Percentiles rank a stretch among this genome's conserved stretches.
phyloP scores from a whole-genome alignment of 768 basidiomycete genomes.

The Megacollybia marginata region DNA sequence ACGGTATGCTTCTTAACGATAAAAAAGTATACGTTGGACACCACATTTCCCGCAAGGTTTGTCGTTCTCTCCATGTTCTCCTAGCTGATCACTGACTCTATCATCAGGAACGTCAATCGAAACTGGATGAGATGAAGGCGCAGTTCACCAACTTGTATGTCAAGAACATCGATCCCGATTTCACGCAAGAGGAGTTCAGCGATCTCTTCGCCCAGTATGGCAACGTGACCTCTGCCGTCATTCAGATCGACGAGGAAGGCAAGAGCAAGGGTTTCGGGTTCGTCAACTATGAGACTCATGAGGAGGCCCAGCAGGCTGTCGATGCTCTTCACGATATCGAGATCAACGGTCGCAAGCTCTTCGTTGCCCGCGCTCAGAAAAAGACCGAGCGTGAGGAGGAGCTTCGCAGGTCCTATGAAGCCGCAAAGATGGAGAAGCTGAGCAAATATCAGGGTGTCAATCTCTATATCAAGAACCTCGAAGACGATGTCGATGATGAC shows the following conservation, averaged over 20 bases:
- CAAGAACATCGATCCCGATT: conserved; percentile 90
- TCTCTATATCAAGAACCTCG: conserved; percentile 99
- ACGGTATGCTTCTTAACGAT: conserved; percentile 98
- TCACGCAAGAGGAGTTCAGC: conserved; percentile 81
- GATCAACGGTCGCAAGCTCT: conserved; percentile 80
- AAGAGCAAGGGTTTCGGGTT: conserved; percentile 98
- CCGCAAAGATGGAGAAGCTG: conserved; percentile 93
- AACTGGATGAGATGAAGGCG: conserved; percentile 94
- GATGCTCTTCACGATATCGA: conserved; percentile 86
- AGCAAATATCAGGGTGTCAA: conserved; percentile 99
- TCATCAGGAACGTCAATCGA: conserved; percentile 86
- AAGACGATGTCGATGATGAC: conserved; percentile 97
- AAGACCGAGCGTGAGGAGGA: conserved; percentile 98
- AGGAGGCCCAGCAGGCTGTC: conserved; percentile 86
- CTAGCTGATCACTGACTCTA: background rate
- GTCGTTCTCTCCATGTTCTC: conserved; percentile 8
- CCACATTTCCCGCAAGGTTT: conserved; percentile 92
- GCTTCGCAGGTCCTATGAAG: conserved; percentile 87
- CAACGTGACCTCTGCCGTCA: conserved; percentile 79
- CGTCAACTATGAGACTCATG: conserved; percentile 92
- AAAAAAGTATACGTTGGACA: conserved; percentile 99
- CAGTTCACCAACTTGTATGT: conserved; percentile 98
- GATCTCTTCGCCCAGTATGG: conserved; percentile 75
- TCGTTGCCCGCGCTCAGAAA: conserved; percentile 96
- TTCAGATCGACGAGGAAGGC: conserved; percentile 80